Evolutionary conservation across 805 yeast genomes (phyloP).

Genomic region (Lipomyces lipofer): DNA sequence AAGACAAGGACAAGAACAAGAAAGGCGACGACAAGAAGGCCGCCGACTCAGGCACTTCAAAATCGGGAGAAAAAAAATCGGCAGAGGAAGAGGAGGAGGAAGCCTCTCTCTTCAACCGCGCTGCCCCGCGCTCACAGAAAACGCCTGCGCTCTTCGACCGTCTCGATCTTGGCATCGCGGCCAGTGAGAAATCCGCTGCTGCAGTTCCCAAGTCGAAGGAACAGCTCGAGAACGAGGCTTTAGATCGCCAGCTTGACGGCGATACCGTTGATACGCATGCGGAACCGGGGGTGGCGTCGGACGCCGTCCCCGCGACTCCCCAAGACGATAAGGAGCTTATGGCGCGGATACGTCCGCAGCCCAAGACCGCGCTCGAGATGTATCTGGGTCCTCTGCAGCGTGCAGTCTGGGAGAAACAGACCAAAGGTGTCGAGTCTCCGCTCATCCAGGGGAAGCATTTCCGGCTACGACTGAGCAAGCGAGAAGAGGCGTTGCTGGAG

Average conservation of each 20-base stretch:
- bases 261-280: not conserved
- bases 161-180: constrained; percentile 13
- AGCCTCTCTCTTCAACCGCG: constrained; percentile 13
- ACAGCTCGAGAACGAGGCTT: constrained; percentile 10
- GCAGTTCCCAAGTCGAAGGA: constrained; percentile 8
- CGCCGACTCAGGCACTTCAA: not conserved
- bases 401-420: constrained; percentile 26
- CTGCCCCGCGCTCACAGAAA: constrained; percentile 13
- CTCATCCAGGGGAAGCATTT: constrained; percentile 47
- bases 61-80: not conserved
- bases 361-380: constrained; percentile 16
- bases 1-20: not conserved
- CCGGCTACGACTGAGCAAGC: constrained; percentile 56
- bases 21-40: not conserved
- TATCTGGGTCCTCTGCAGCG: constrained; percentile 22
- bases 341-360: constrained; percentile 21
- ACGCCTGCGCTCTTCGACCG: constrained; percentile 14
- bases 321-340: constrained; percentile 23
- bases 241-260: constrained; percentile 8
- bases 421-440: constrained; percentile 19
- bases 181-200: not conserved
- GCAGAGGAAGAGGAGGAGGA: constrained; percentile 10
- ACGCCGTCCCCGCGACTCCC: constrained; percentile 1
- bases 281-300: not conserved
- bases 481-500: constrained; percentile 76